Conservation (phyloP, 1,139 yeast species). For the Blastobotrys niveus region DNA sequence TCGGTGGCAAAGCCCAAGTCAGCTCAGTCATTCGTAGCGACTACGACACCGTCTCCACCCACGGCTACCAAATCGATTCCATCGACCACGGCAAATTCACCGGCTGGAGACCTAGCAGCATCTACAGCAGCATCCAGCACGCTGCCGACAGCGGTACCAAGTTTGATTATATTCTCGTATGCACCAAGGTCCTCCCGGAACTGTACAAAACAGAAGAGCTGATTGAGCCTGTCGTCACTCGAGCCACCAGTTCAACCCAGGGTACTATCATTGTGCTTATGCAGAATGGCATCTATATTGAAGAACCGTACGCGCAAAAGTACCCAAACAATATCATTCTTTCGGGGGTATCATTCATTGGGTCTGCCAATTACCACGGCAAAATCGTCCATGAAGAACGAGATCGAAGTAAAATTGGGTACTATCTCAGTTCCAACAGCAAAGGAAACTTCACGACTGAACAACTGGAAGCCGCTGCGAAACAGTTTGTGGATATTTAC, state of each 20-base stretch:
- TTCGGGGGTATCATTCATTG: constrained; percentile 66
- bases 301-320: constrained; percentile 49
- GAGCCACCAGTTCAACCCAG: no score
- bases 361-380: constrained; percentile 55
- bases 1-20: constrained; percentile 46
- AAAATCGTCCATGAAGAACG: constrained; percentile 44
- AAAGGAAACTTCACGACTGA: constrained; percentile 26
- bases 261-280: constrained; percentile 54
- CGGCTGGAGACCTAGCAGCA: constrained; percentile 47
- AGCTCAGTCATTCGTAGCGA: constrained; percentile 63
- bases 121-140: constrained; percentile 38
- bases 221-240: constrained; percentile 50
- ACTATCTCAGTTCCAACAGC: constrained; percentile 39
- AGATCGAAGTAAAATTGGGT: constrained; percentile 54
- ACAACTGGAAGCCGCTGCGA: constrained; percentile 33
- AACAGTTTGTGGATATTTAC: constrained; percentile 48
- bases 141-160: constrained; percentile 32
- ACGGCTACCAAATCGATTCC: constrained; percentile 59
- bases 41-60: constrained; percentile 45
- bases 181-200: constrained; percentile 75
- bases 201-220: constrained; percentile 52
- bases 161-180: constrained; percentile 60
- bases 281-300: constrained; percentile 75
- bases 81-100: constrained; percentile 52
- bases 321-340: constrained; percentile 57